phyloP scores from a whole-genome alignment of 805 yeast genomes.

The Starmera amethionina region DNA sequence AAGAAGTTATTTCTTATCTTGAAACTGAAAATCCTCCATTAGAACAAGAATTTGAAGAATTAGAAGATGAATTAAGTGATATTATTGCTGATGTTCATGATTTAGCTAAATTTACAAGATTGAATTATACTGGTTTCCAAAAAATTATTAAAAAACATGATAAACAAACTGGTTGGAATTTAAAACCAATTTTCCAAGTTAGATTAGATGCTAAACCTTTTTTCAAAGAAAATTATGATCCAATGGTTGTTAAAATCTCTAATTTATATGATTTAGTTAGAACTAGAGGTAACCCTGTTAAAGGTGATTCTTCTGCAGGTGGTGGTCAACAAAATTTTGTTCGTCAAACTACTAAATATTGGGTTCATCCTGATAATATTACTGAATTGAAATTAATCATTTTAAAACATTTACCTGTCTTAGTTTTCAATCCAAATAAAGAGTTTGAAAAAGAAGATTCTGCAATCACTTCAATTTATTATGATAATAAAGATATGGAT shows the following conservation, averaged over 20 bases:
- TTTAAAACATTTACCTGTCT: constrained; percentile 90
- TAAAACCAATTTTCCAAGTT: constrained; percentile 89
- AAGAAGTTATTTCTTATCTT: constrained; percentile 50
- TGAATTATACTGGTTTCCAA: constrained; percentile 95
- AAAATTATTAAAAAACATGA: constrained; percentile 96
- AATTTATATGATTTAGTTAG: constrained; percentile 86
- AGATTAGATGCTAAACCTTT: constrained; percentile 91
- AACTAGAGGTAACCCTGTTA: constrained; percentile 91
- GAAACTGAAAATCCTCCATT: constrained; percentile 38
- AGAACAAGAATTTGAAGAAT: constrained; percentile 61
- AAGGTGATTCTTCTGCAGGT: constrained; percentile 96
- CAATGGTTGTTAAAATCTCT: constrained; percentile 79
- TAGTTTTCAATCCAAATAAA: constrained; percentile 92
- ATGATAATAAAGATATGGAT: constrained; percentile 83
- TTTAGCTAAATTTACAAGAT: constrained; percentile 83
- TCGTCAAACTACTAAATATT: constrained; percentile 95
- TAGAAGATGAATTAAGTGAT: constrained; percentile 72
- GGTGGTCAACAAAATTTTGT: constrained; percentile 97
- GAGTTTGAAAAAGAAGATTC: constrained; percentile 92
- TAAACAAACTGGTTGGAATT: constrained; percentile 68
- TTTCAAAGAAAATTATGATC: constrained; percentile 90
- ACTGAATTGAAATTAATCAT: constrained; percentile 91
- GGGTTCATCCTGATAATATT: constrained; percentile 99
- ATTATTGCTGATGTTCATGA: constrained; percentile 97
- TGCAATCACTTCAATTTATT: constrained; percentile 95